A percentile compares a stretch with the other conserved stretches of the same genome.
phyloP scores from a whole-genome alignment of 2,329 filamentous ascomycete genomes.

The Thermomyces lanuginosus region DNA sequence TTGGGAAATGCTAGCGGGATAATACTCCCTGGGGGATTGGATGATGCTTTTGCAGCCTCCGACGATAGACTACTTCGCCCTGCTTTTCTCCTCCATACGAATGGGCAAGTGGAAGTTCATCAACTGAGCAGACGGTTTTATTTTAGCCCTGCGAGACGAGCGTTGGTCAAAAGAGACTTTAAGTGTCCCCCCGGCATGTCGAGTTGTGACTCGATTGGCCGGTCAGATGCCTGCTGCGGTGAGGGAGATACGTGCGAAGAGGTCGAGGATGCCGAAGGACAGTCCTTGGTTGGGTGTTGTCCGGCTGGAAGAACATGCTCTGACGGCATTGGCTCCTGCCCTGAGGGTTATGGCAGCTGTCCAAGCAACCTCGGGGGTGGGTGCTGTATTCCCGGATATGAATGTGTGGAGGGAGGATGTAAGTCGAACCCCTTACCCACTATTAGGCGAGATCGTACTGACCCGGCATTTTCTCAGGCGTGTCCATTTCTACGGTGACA shows the following conservation, averaged over 20 bases:
- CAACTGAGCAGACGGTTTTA: slow-evolving; percentile 4
- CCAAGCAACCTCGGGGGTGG: slow-evolving; percentile 39
- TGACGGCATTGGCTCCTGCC: slow-evolving; percentile 35
- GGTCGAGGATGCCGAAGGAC: slow-evolving; percentile 35
- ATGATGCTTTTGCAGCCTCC: slow-evolving; percentile 1
- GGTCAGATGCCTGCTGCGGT: slow-evolving; percentile 43
- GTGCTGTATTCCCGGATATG: slow-evolving; percentile 46
- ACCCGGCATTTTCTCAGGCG: no score
- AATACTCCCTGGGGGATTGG: no score
- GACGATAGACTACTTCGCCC: slow-evolving; percentile 6
- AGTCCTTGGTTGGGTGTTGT: slow-evolving; percentile 46
- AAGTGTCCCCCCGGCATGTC: slow-evolving; percentile 40
- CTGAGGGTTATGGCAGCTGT: slow-evolving; percentile 39
- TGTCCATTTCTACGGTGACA: slow-evolving; percentile 22
- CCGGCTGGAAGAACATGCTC: slow-evolving; percentile 36
- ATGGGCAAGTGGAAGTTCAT: slow-evolving; percentile 1
- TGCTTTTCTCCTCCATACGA: slow-evolving; percentile 11
- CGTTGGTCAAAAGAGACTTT: slow-evolving; percentile 31
- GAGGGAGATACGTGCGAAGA: slow-evolving; percentile 37
- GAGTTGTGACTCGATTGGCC: slow-evolving; percentile 38
- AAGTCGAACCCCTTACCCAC: slow-evolving; percentile 9
- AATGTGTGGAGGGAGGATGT: slow-evolving; percentile 42
- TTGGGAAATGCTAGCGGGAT: slow-evolving; percentile 3
- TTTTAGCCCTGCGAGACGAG: slow-evolving; percentile 5
- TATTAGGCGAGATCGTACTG: no score